Percentiles rank a stretch among this genome's conserved stretches.
phyloP scores from a whole-genome alignment of 108 stramenopile genomes.

The Cyclostephanos invisitatus region DNA sequence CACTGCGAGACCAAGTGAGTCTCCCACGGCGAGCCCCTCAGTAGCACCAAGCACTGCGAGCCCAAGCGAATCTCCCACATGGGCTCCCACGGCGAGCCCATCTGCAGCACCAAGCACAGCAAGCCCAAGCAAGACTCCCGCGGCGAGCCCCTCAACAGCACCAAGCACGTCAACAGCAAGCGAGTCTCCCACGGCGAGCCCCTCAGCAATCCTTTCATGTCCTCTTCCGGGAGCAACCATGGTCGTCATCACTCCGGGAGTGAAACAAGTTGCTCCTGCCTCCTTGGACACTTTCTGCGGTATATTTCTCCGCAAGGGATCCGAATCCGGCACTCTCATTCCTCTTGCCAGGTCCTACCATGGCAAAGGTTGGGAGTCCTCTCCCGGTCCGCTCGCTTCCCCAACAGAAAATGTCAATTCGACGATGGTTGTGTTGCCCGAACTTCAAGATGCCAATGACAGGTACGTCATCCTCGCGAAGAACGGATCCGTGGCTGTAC shows the following conservation, averaged over 20 bases:
- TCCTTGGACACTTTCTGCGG: constrained; percentile 26
- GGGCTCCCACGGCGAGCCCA: too few relatives aligned
- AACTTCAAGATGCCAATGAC: constrained; percentile 14
- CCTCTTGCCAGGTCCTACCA: constrained; percentile 72
- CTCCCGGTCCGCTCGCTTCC: constrained; percentile 42
- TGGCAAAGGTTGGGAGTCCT: constrained; percentile 63
- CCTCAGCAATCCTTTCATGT: constrained; percentile 7
- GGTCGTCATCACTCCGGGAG: constrained; percentile 6
- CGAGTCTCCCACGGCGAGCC: too few relatives aligned
- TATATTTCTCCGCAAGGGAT: constrained; percentile 18
- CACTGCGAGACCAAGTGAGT: too few relatives aligned
- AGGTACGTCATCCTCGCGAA: constrained; percentile 34
- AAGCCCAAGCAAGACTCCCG: too few relatives aligned
- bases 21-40: too few relatives aligned
- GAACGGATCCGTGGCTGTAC: constrained; percentile 8
- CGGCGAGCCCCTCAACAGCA: too few relatives aligned
- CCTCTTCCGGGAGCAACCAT: neutral
- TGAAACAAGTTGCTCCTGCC: neutral
- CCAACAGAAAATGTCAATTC: constrained; percentile 6
- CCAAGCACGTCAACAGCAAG: too few relatives aligned
- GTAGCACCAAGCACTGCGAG: too few relatives aligned
- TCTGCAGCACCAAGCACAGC: too few relatives aligned
- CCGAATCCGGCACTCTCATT: constrained; percentile 25
- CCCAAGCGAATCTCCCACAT: too few relatives aligned
- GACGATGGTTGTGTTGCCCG: neutral